phyloP scores from a whole-genome alignment of 495 filamentous ascomycete species.

The Apiosordaria backusii region DNA sequence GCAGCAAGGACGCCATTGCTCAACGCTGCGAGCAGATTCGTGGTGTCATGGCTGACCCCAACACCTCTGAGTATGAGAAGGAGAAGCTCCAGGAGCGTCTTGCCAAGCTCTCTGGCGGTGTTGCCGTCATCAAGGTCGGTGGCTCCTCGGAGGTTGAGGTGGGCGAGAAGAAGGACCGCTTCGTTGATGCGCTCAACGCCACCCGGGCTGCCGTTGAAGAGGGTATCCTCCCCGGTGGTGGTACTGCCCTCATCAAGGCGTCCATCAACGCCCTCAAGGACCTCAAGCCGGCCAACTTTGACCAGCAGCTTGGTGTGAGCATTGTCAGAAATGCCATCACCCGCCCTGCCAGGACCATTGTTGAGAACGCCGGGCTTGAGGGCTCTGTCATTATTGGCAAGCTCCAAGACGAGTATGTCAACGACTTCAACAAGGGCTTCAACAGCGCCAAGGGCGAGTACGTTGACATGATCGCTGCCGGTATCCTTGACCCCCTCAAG shows the following conservation, averaged over 20 bases:
- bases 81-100: slow-evolving; percentile 99
- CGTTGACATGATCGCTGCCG: slow-evolving; percentile 94
- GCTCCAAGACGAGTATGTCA: slow-evolving; percentile 87
- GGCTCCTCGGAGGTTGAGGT: slow-evolving; percentile 98
- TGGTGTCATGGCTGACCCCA: slow-evolving; percentile 88
- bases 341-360: slow-evolving; percentile 85
- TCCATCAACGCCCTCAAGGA: slow-evolving; percentile 78
- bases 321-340: slow-evolving; percentile 98
- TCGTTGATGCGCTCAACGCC: slow-evolving; percentile 96
- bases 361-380: slow-evolving; percentile 96
- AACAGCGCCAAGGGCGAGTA: slow-evolving; percentile 95
- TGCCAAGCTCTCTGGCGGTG: slow-evolving; percentile 97
- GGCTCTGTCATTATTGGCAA: slow-evolving; percentile 97
- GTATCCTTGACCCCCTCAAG: slow-evolving; percentile 99
- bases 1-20: slow-evolving; percentile 86
- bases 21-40: slow-evolving; percentile 99
- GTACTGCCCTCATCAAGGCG: slow-evolving; percentile 96
- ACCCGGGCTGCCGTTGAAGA: slow-evolving; percentile 98
- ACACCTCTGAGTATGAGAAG: slow-evolving; percentile 97
- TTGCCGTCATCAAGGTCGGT: slow-evolving; percentile 98
- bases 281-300: slow-evolving; percentile 90
- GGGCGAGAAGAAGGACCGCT: slow-evolving; percentile 98
- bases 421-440: slow-evolving; percentile 97
- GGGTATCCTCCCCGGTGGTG: slow-evolving; percentile 96
- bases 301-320: slow-evolving; percentile 96